Base-by-base conservation (phyloP, 1,284 basidiomycete genomes). In the Malassezia furfur region DNA sequence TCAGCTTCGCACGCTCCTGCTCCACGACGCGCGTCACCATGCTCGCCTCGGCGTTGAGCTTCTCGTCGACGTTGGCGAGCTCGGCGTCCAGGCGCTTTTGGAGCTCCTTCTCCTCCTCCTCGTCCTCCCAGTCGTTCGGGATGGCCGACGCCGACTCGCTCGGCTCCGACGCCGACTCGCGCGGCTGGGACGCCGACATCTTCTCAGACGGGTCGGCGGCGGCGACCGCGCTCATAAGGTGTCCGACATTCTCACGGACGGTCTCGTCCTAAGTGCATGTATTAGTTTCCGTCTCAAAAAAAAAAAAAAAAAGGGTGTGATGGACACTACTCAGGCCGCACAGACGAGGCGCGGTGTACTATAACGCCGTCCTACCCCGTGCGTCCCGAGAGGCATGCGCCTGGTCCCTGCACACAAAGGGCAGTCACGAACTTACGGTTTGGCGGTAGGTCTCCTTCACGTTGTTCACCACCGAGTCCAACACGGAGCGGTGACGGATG, bases 71-170 rank as follows among this genome's bases (percentile, higher is more conserved):
- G 5, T 12, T 7, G 10, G 25, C 10, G 28, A 56, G 21, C 48
- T 56, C 54, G 6, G 48, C 46, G n/a, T 54, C 51, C n/a, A 63
- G 40, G 38, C 34, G 32, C 5, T 36, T 48, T 40, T 61, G 45
- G 17, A 61, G 47, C 21, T 38, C 55, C 14, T 45, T 19, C 6
- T 14, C 2, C 12, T 48, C 35, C 11, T 48, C 36, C 5, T 2
- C 47, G 25, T 12, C 2, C 15, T 36, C 32, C 41, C 60, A 57
- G 30, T 67, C 61, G 41, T n/a, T 22, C 38, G 22, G 22, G 17
- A 40, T 22, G 14, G 10, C 17, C 17, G 38, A 40, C 12, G 40
- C 40, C 12, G 21, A 22, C 30, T 43, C 19, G 5, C 14, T 17
- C 12, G 53, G 63, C 28, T 48, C 15, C 5, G 32, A n/a, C 15